Evolutionary conservation across 805 yeast species (phyloP).

Genomic region (Pichia californica): DNA sequence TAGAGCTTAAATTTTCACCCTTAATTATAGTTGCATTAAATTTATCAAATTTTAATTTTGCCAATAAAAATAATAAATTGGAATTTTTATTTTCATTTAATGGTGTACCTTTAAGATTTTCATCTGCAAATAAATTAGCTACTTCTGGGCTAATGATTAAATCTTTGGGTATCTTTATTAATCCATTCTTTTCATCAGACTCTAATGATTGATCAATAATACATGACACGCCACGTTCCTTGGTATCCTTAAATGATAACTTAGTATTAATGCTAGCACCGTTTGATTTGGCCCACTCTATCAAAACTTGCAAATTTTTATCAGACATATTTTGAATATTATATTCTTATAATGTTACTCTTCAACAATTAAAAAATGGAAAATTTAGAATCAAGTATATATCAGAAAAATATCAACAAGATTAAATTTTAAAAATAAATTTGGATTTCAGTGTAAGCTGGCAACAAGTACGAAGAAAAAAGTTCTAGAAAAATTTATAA

Average conservation of each 20-base stretch:
- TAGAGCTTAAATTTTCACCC: constrained; percentile 12
- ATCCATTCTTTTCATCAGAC: constrained; percentile 6
- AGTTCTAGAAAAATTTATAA: too few species aligned
- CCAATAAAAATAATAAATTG: constrained; percentile 33
- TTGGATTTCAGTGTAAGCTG: too few species aligned
- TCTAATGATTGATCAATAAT: constrained; percentile 16
- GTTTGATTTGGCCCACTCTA: constrained; percentile 28
- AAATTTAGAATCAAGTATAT: too few species aligned
- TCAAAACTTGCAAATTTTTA: not conserved
- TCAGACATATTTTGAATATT: constrained; percentile 2
- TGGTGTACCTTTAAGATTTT: not conserved
- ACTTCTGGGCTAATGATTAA: constrained; percentile 33
- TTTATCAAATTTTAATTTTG: constrained; percentile 36
- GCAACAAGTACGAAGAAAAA: too few species aligned
- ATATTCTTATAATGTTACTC: too few species aligned
- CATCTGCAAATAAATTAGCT: constrained; percentile 28
- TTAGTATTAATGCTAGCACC: constrained; percentile 33
- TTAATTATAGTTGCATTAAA: constrained; percentile 12
- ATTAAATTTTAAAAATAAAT: too few species aligned
- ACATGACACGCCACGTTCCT: constrained; percentile 32
- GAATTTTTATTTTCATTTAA: constrained; percentile 23
- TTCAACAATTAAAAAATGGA: too few species aligned
- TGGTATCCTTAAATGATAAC: constrained; percentile 28
- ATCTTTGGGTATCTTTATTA: constrained; percentile 34
- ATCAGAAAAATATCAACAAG: too few species aligned